These are phyloP conservation scores for Helotiales sp. DNA, from an alignment of 2,329 filamentous ascomycete species.

Conservation along the genomic window DNA sequence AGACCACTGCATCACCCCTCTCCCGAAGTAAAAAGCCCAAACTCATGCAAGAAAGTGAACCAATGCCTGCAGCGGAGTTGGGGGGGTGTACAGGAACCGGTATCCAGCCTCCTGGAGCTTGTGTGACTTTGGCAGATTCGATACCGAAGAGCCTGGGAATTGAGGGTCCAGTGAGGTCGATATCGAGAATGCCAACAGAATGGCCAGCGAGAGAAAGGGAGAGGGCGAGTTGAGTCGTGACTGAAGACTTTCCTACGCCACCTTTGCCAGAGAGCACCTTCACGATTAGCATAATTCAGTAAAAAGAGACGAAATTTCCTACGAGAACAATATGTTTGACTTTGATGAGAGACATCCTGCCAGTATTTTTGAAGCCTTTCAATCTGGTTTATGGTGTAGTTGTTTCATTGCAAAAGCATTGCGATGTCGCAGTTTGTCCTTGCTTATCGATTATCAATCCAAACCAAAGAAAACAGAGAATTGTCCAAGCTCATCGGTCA, in stretches of 20 bases:
- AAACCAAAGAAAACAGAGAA: slow-evolving; percentile 18
- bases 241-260: slow-evolving; percentile 95
- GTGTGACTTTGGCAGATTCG: slow-evolving; percentile 86
- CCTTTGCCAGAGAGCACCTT: slow-evolving; percentile 92
- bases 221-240: slow-evolving; percentile 95
- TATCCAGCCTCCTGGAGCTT: slow-evolving; percentile 90
- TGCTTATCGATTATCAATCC: slow-evolving; percentile 43
- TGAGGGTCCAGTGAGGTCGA: slow-evolving; percentile 94
- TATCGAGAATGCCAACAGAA: slow-evolving; percentile 92
- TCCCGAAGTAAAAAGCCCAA: slow-evolving; percentile 86
- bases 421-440: slow-evolving; percentile 13
- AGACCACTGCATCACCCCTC: slow-evolving; percentile 90
- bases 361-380: slow-evolving; percentile 7
- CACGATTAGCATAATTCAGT: slow-evolving; percentile 21
- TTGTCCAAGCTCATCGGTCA: background rate
- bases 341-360: slow-evolving; percentile 67
- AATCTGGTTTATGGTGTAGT: slow-evolving; percentile 5
- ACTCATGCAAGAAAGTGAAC: slow-evolving; percentile 83
- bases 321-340: slow-evolving; percentile 81
- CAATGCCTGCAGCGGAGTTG: slow-evolving; percentile 56
- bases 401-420: slow-evolving; percentile 26
- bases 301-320: slow-evolving; percentile 35
- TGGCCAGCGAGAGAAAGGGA: slow-evolving; percentile 84
- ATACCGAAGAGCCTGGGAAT: slow-evolving; percentile 95
- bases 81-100: slow-evolving; percentile 82